Evolutionary conservation across 208 protist species (phyloP).

Genomic region (Trypanosomatidae sp.): DNA sequence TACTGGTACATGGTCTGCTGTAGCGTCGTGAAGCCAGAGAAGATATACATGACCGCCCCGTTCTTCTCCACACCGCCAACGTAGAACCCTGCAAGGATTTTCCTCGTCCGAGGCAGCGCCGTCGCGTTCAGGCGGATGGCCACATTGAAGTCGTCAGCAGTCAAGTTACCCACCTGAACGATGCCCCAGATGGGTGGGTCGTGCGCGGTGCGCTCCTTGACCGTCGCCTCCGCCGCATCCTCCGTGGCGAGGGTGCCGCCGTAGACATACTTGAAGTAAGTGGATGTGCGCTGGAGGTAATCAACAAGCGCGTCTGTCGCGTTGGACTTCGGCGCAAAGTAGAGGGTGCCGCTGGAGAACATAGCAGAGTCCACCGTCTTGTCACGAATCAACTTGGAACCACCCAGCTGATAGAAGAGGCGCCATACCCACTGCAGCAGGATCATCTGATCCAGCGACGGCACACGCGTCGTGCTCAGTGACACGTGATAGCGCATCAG

Average conservation of each 20-base stretch:
- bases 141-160: conserved; percentile 35
- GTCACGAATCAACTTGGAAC: conserved; percentile 16
- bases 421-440: conserved; percentile 49
- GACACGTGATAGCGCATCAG: conserved; percentile 20
- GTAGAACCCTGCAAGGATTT: conserved; percentile 26
- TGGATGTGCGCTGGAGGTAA: conserved; percentile 30
- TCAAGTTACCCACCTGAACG: conserved; percentile 39
- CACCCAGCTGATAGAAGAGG: conserved; percentile 29
- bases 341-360: conserved; percentile 45
- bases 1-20: conserved; percentile 38
- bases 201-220: conserved; percentile 22
- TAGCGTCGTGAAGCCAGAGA: conserved; percentile 53
- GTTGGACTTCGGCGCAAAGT: conserved; percentile 40
- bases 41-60: conserved; percentile 40
- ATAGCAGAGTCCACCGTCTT: conserved; percentile 30
- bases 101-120: conserved; percentile 34
- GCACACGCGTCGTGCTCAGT: conserved; percentile 30
- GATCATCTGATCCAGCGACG: conserved; percentile 49
- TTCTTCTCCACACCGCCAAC: conserved; percentile 26
- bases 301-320: conserved; percentile 31
- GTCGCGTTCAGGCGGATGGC: conserved; percentile 55
- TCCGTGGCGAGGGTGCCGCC: conserved; percentile 29
- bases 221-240: conserved; percentile 22
- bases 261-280: conserved; percentile 56
- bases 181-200: conserved; percentile 53